These are phyloP conservation scores for Trichosanthes truncata DNA, from an alignment of 306 rosid genomes.

Conservation along the genomic window DNA sequence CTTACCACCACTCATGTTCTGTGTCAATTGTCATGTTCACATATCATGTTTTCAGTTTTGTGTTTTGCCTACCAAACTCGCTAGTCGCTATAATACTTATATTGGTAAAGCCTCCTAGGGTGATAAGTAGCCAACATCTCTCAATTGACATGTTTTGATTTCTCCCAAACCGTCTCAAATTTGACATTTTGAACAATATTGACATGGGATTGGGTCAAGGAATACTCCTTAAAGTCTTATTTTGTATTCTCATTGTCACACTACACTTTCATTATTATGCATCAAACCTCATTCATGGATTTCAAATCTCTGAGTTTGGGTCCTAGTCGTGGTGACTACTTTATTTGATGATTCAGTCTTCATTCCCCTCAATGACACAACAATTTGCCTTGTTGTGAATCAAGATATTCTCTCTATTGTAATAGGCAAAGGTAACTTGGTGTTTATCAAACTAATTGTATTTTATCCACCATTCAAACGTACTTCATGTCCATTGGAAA, in stretches of 20 bases:
- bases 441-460: background rate
- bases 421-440: background rate
- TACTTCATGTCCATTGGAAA: background rate
- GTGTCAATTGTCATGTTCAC: background rate
- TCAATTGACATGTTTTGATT: background rate
- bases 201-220: background rate
- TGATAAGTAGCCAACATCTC: background rate
- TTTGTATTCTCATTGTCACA: background rate
- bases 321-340: background rate
- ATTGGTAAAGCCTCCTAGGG: background rate
- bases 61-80: background rate
- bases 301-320: background rate
- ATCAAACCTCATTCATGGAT: background rate
- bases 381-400: background rate
- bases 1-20: background rate
- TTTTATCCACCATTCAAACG: background rate
- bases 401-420: background rate
- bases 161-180: background rate
- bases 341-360: background rate
- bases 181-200: background rate
- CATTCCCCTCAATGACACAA: background rate
- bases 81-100: no score
- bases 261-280: background rate
- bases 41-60: background rate
- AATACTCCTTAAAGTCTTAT: background rate